Conservation (phyloP, 2,329 filamentous ascomycete species). For the Trichophyton schoenleinii region DNA sequence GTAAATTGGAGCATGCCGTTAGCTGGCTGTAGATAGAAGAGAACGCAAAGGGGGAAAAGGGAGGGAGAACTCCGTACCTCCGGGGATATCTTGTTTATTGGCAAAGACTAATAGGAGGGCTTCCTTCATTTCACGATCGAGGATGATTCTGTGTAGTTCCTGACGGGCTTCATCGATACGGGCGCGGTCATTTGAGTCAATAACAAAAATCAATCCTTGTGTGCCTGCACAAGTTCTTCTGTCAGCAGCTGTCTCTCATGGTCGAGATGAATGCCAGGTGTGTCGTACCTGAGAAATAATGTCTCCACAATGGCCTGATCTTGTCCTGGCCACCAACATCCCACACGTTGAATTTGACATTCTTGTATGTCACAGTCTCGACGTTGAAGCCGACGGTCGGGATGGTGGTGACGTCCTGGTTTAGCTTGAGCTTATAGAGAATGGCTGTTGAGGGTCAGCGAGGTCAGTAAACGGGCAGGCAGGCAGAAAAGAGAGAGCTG, state of each 20-base stretch:
- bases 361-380: constrained; percentile 97
- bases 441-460: constrained; percentile 48
- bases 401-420: constrained; percentile 95
- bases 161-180: constrained; percentile 87
- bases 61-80: constrained; percentile 45
- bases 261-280: constrained; percentile 18
- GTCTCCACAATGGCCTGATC: constrained; percentile 91
- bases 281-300: constrained; percentile 72
- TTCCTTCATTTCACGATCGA: constrained; percentile 96
- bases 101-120: constrained; percentile 89
- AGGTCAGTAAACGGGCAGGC: not conserved
- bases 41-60: not conserved
- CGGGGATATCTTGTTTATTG: constrained; percentile 93
- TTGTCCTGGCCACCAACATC: constrained; percentile 98
- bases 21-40: not conserved
- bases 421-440: constrained; percentile 96
- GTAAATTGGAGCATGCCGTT: constrained; percentile 1
- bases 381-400: constrained; percentile 99
- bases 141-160: constrained; percentile 93
- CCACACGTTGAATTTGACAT: constrained; percentile 99
- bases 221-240: constrained; percentile 47
- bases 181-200: constrained; percentile 84
- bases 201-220: constrained; percentile 96
- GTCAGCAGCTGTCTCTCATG: not conserved
- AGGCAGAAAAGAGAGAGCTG: no score